Base-by-base conservation (phyloP, 1,139 yeast genomes). In the Hyphopichia khmerensis region DNA sequence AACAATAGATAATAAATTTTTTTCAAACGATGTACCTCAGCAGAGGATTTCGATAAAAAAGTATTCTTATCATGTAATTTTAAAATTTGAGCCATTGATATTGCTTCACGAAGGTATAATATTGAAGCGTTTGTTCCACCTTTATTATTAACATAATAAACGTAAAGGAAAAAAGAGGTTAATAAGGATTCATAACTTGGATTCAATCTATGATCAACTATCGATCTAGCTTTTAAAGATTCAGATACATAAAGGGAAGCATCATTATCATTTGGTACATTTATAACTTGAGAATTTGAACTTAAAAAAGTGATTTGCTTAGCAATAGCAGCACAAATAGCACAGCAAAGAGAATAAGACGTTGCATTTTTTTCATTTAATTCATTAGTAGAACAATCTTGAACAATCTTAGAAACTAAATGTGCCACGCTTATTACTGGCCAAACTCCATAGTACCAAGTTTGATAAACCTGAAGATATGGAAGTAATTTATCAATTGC, bases 381-480 rank as follows among this genome's bases (percentile, higher is more conserved):
- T 17, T 23, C 26, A 6, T 33, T 17, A 16, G 4, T 8, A 4
- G 39, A 4, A 43, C 15, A 38, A 3, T 35, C 34, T 46, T 19
- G 47, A 48, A 18, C 46, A 18, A 57, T 43, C 17, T 51, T 48
- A 4, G 56, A 48, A 38, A 60, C 65, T 35, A 70, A 54, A 38
- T 67, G 67, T 1, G 70, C 67, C 21, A 65, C 62, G 13, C 67
- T 60, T 8, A 69, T 55, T 15, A 69, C 72, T 5, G 76, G 76
- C 72, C 74, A 70, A n/a, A 67, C 65, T 5, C 73, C 72, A 47
- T 69, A 69, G 47, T 59, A 69, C 72, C 72, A 69, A 2, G 70
- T 65, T 48, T 69, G 75, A 50, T 62, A 70, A 9, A 67, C 55
- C 40, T 68, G 71, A 18, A 69, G 53, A 39, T 26, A 34, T 9